Evolutionary conservation across 495 filamentous ascomycete genomes (phyloP), one percentile per base, ranked within the genome.

Genomic region (Neurospora intermedia): DNA sequence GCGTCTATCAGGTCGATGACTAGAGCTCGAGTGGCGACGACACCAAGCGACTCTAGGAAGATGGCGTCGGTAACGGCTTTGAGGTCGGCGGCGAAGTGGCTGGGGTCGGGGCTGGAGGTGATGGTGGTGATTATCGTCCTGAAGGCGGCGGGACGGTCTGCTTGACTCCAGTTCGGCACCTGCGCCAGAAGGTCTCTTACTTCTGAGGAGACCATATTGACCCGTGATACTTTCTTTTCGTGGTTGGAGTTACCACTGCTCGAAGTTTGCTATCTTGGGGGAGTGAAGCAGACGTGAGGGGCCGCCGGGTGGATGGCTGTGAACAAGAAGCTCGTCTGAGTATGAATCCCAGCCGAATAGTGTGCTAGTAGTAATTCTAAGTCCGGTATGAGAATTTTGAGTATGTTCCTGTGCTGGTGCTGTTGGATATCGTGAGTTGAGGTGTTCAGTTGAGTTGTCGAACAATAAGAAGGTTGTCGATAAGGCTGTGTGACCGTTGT

Each of bases 11-110:
- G 91, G 62, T 85, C 82, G 76, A 84, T 85, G 73, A 98, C 88
- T 13, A 96, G 86, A 4, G 89, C 87, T 16, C 94, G 89, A 3
- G 90, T 89, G 31, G 88, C 86, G 23, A 97, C 91, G 73, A 97
- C 89, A 74, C 93, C 92, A 62, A 95, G 84, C 62, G 84, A 84
- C 74, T 91, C 88, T 75, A 80, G 85, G 73, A 96, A 87, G 41
- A 96, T 83, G 20, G 89, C 88, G 76, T 91, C 87, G 45, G 91
- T 84, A 76, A 92, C 91, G 75, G 88, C 89, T 43, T 84, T 89
- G 43, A 97, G 84, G 80, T 94, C 90, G 73, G 85, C 78, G n/a
- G 87, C 78, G 11, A 91, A 80, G 70, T 87, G 84, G 42, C 84
- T 78, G 40, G 87, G 83, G n/a, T 86, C 76, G 8, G 90, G 87